Evolutionary conservation across 148 eudicot genomes (phyloP), one percentile per base, ranked within the genome.

Genomic region (Silene latifolia): DNA sequence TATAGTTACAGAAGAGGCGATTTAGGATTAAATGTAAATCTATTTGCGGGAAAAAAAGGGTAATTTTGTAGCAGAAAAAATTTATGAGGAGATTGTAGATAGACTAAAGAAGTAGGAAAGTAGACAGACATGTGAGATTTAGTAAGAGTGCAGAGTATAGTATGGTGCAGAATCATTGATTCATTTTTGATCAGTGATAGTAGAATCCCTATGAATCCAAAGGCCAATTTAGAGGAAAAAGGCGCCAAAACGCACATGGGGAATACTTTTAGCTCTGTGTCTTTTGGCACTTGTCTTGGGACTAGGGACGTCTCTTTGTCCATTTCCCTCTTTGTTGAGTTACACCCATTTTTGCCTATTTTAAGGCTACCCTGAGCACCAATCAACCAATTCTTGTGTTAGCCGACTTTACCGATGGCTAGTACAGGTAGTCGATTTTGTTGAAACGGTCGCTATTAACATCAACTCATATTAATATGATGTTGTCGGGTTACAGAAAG

Each of bases 241-340:
- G 67, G 7, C 19, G 71, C 77, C 70, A 35, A 79, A 74, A 3
- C 4, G 64, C 78, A 78, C 76, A 72, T 72, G 80, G 66, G 42
- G 42, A 17, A 48, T 32, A 72, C 47, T 72, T 72, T 78, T 47
- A 72, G 15, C 76, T 47, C 47, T 72, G 72, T 78, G 76, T 65
- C 74, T 76, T 46, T 18, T 23, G 67, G 29, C 65, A 61, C 21
- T 24, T 19, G n/a, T 80, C 82, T 80, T 60, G 75, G 82, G 78
- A 75, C 75, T 79, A 70, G 75, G 51, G 66, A 67, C 53, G 32
- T 67, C 21, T 66, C 67, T 72, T 77, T 60, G 64, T 67, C 54
- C 21, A 15, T 56, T 21, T 23, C 14, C 14, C 14, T 27, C 19
- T 56, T 42, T 19, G 13, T 25, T 17, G 5, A n/a, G n/a, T n/a